Percentiles rank a stretch among this genome's conserved stretches.
phyloP scores from a whole-genome alignment of 2,329 filamentous ascomycete genomes.

The Colletotrichum neosansevieriae region DNA sequence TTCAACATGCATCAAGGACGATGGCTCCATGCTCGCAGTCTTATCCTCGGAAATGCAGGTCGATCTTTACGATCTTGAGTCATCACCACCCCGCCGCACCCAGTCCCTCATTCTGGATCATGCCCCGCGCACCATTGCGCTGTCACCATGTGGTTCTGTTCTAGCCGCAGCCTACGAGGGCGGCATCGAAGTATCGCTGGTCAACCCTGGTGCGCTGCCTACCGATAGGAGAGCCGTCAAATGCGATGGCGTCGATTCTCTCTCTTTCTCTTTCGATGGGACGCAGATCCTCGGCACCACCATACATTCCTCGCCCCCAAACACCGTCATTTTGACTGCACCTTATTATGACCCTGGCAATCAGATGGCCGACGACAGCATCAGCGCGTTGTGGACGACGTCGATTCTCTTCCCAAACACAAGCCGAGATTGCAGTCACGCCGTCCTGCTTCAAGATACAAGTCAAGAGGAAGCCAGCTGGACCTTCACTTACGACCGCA shows the following conservation, averaged over 20 bases:
- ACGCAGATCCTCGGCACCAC: conserved; percentile 84
- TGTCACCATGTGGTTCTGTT: conserved; percentile 85
- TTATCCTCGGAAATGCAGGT: conserved; percentile 86
- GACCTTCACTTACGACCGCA: conserved; percentile 83
- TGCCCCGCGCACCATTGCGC: conserved; percentile 79
- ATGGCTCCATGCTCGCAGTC: conserved; percentile 81
- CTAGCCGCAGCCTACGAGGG: conserved; percentile 87
- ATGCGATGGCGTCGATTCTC: conserved; percentile 79
- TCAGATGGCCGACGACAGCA: conserved; percentile 72
- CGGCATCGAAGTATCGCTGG: conserved; percentile 87
- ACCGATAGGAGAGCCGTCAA: conserved; percentile 82
- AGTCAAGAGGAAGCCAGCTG: conserved; percentile 75
- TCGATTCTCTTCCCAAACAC: conserved; percentile 87
- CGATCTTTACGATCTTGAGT: conserved; percentile 82
- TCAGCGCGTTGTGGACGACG: conserved; percentile 85
- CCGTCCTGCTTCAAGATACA: conserved; percentile 74
- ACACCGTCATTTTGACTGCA: conserved; percentile 81
- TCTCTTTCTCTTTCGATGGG: conserved; percentile 82
- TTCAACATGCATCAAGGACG: conserved; percentile 82
- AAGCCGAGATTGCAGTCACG: conserved; percentile 83
- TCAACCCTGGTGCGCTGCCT: conserved; percentile 71
- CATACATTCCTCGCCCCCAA: conserved; percentile 71
- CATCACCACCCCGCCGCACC: conserved; percentile 75
- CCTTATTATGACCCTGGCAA: conserved; percentile 82
- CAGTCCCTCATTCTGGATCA: conserved; percentile 84